Evolutionary conservation across 2,329 filamentous ascomycete species (phyloP), one percentile per base, ranked within the genome.

Genomic region (Polychaeton citri): DNA sequence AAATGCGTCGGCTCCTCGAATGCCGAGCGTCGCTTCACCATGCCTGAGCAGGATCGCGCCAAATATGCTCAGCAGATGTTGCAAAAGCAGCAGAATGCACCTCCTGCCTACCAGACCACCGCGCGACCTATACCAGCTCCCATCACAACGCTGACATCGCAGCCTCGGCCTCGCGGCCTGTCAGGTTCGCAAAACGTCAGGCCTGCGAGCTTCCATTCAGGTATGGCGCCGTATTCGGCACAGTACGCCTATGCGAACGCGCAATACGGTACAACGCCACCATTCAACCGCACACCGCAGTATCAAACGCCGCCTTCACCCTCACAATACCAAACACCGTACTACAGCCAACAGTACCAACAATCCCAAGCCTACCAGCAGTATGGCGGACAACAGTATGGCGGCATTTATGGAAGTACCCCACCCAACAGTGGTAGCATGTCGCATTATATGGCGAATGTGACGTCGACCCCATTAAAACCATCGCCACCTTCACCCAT

Each of bases 1-100:
- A 48, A 46, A 17, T 62, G 60, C 41, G 15, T 30, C 10, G 42
- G 40, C 21, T 34, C 32, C 26, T 43, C 36, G 18, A 43, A 44
- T 32, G n/a, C 32, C 3, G 47, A 51, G 13, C 46, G 48, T 30
- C 43, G 48, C 8, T 50, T 49, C 31, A 47, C 46, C 6, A 21
- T 51, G 24, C 38, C 36, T 21, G 37, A 38, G 20, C 43, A 32
- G 30, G 37, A 30, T 5, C 33, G 21, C 18, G 30, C 35, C 19
- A 19, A 10, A n/a, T 34, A 35, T 30, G 26, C 36, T 13, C 39
- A 43, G 21, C 37, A 36, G 4, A 17, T 35, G 10, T 8, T 13
- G 10, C 37, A 34, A 20, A 19, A 33, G 21, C 39, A 40, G 30
- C 36, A 41, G 30, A 17, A 32, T 16, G 18, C 18, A 10, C 12